Evolutionary conservation across 2,329 filamentous ascomycete genomes (phyloP).

Genomic region (Rachicladosporium sp.): DNA sequence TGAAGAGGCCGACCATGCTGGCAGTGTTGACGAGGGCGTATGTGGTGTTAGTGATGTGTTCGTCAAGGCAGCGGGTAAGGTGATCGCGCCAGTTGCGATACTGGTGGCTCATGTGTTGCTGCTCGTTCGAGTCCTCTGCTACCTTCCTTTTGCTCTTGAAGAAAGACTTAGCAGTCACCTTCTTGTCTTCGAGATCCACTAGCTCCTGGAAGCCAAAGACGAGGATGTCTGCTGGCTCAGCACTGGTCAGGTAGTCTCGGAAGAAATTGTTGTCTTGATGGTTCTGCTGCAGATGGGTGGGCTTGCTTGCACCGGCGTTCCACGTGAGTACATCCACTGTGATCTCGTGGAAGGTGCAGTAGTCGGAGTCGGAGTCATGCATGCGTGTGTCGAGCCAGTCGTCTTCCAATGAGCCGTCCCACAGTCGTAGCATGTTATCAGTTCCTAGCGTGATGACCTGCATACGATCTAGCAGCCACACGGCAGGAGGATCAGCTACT

Average conservation of each 20-base stretch:
- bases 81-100: slow-evolving; percentile 96
- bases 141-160: slow-evolving; percentile 66
- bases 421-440: slow-evolving; percentile 71
- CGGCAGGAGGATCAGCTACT: slow-evolving; percentile 63
- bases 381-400: slow-evolving; percentile 87
- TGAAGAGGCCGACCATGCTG: slow-evolving; percentile 86
- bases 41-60: slow-evolving; percentile 58
- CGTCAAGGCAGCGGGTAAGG: slow-evolving; percentile 67
- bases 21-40: slow-evolving; percentile 83
- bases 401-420: slow-evolving; percentile 87
- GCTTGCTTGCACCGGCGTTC: slow-evolving; percentile 97
- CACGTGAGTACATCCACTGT: slow-evolving; percentile 76
- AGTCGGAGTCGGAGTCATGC: slow-evolving; percentile 70
- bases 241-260: slow-evolving; percentile 62
- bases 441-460: slow-evolving; percentile 80
- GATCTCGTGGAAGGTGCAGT: slow-evolving; percentile 74
- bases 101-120: slow-evolving; percentile 89
- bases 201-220: slow-evolving; percentile 97
- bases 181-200: slow-evolving; percentile 96
- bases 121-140: slow-evolving; percentile 54
- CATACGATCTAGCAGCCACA: slow-evolving; percentile 71
- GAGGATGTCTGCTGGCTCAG: slow-evolving; percentile 72
- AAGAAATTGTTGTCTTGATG: slow-evolving; percentile 66
- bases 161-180: slow-evolving; percentile 85
- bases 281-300: slow-evolving; percentile 56